Percentiles rank a stretch among this genome's conserved stretches.
Conservation (phyloP, 495 filamentous ascomycete species). For the Parmelia sp. region DNA sequence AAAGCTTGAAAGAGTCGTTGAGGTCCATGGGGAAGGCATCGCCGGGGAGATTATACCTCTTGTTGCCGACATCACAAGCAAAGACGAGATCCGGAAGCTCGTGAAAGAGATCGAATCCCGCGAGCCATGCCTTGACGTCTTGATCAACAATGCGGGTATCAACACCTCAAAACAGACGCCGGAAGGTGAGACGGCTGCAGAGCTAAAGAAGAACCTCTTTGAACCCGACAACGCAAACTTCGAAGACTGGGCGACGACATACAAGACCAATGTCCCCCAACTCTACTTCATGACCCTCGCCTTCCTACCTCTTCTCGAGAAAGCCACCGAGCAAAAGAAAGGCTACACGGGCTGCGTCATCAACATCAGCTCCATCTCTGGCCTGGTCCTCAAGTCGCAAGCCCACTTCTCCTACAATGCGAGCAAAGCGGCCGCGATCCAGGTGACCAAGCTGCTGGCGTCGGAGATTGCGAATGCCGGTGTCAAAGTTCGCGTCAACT, state of each 20-base stretch:
- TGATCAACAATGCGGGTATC: conserved; percentile 56
- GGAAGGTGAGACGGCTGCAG: conserved; percentile 36
- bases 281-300: conserved; percentile 43
- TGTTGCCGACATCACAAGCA: conserved; percentile 44
- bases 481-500: conserved; percentile 43
- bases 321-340: conserved; percentile 41
- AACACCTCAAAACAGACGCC: conserved; percentile 29
- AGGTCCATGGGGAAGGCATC: conserved; percentile 41
- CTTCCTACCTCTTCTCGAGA: conserved; percentile 37
- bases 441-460: conserved; percentile 50
- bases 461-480: conserved; percentile 42
- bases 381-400: conserved; percentile 44
- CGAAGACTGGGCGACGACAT: conserved; percentile 43
- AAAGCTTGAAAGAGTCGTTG: conserved; percentile 49
- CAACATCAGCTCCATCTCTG: conserved; percentile 54
- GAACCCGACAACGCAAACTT: conserved; percentile 37
- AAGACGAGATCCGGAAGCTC: conserved; percentile 40
- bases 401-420: conserved; percentile 51
- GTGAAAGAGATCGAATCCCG: conserved; percentile 39
- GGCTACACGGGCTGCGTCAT: conserved; percentile 52
- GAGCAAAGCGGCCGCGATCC: conserved; percentile 46
- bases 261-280: conserved; percentile 45
- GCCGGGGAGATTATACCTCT: conserved; percentile 53
- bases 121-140: conserved; percentile 44
- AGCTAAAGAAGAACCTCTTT: conserved; percentile 53